phyloP scores from a whole-genome alignment of 2,329 filamentous ascomycete species.

The Penicillium sp. region DNA sequence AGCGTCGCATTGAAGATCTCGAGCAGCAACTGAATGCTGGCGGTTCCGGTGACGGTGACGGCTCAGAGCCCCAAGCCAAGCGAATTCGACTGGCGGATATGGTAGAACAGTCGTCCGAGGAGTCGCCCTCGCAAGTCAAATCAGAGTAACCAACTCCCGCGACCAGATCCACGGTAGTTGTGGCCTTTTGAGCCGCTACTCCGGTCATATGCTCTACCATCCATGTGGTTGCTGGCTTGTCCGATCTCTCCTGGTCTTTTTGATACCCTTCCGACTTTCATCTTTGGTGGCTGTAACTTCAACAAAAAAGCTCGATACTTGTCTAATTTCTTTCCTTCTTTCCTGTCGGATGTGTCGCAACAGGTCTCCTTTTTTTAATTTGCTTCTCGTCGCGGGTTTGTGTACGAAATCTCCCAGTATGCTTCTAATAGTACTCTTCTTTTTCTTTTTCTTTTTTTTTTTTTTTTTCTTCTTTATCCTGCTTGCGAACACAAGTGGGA shows the following conservation, averaged over 20 bases:
- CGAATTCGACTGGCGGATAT: constrained; percentile 55
- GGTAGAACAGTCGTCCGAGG: constrained; percentile 42
- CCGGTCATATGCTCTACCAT: background rate
- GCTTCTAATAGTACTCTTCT: constrained; percentile 21
- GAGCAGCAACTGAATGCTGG: constrained; percentile 51
- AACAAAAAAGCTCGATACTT: constrained; percentile 21
- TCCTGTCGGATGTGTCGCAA: constrained; percentile 10
- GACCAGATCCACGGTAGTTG: background rate
- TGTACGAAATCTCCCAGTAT: constrained; percentile 22
- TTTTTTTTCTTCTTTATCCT: constrained; percentile 1
- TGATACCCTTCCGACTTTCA: constrained; percentile 38
- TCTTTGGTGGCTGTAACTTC: constrained; percentile 31
- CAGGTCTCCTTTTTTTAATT: constrained; percentile 15
- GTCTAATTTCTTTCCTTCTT: constrained; percentile 9
- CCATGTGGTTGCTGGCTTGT: constrained; percentile 19
- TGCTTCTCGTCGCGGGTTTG: constrained; percentile 16
- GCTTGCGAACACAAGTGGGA: constrained; percentile 7
- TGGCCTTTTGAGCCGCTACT: background rate
- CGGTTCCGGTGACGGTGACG: constrained; percentile 23
- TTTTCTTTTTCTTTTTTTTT: too few relatives aligned
- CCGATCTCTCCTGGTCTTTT: constrained; percentile 32
- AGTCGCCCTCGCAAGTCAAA: constrained; percentile 26
- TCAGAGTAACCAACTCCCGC: constrained; percentile 29
- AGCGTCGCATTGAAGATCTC: constrained; percentile 74
- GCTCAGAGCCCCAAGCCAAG: constrained; percentile 50